Base-by-base conservation (phyloP, 176 grass and related monocot species). In the Raddia guianensis region DNA sequence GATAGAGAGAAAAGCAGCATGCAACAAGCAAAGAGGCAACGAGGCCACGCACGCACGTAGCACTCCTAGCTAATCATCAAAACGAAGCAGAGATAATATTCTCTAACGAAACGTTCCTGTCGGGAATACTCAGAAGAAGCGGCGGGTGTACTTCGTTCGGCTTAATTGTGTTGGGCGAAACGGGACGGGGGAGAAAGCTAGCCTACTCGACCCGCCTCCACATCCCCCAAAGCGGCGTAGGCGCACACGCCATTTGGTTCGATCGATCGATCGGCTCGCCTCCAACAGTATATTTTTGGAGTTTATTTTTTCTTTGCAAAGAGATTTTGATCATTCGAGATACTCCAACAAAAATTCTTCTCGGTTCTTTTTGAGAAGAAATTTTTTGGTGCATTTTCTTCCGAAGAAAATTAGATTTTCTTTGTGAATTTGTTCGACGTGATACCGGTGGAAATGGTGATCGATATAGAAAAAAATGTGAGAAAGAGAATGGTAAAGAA, bases 1-100 rank as follows among this genome's bases (percentile, higher is more conserved):
- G 59, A 3, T 21, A 10, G 46, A n/a, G 50, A 46, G 51, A 42
- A 21, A 45, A 45, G 43, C 42, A 20, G 66, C 3, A 40, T 40
- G 37, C 66, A 47, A 45, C 14, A 55, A 18, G 53, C 76, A 15
- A 16, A 37, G 12, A 19, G 37, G 20, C 67, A 3, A 49, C 5
- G 78, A 40, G 37, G 37, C 37, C 37, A 40, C 37, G 37, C 4
- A 40, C 37, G 4, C 37, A 27, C 27, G 27, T 27, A 27, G 27
- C 27, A 27, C 27, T 27, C 27, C 27, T 27, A 27, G 27, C 19
- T 6, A 16, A 52, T 4, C 2, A 40, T 13, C 52, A 66, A 5
- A 49, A 58, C 8, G 43, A 0, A 8, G 43, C 79, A 0, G 79
- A 81, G 79, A 81, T 81, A 70, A 61, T 12, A 34, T 68, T 68